Base-by-base conservation (phyloP, 345 rosid genomes). In the Citrus medica region DNA sequence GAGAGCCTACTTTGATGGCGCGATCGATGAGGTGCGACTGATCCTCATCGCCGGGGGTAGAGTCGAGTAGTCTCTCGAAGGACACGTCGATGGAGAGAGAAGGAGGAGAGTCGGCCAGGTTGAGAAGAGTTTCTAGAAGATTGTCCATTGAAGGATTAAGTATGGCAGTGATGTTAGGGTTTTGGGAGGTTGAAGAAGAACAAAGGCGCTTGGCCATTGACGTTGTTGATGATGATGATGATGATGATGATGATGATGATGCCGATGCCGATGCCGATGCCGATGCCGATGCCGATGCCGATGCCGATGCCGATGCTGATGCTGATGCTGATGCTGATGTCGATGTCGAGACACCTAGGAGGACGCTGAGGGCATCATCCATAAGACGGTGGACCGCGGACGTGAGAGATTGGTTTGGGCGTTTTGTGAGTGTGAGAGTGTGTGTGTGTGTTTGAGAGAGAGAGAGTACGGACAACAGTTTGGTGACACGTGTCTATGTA, bases 131-230 rank as follows among this genome's bases (percentile, higher is more conserved):
- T 42, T 78, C 79, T 78, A 91, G 87, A 64, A 91, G 90, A 40
- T 56, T 69, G 74, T 90, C 92, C 81, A 85, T 77, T 46, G 84
- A 77, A 77, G 76, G 42, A 40, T 82, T 82, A 64, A 75, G 76
- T 35, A 58, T 70, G 33, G 83, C 16, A 17, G 16, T 46, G 51
- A 46, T 14, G 79, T 38, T 71, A 55, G 86, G 35, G 83, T 48
- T 79, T 37, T 75, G 79, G 22, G 80, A 32, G 28, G 79, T 16
- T 71, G 83, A 74, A 56, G 85, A 79, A 9, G 87, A 82, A 61
- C 93, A 91, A 37, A 88, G 91, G 25, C 93, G 93, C 71, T 91
- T 91, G 79, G 95, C 90, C 90, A 84, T 84, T 81, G 90, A 78
- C 51, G 51, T 46, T 13, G 51, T 13, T 1, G 51, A 46, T 13